Evolutionary conservation across 106 monocot genomes (phyloP).

Genomic region (Acorus gramineus): DNA sequence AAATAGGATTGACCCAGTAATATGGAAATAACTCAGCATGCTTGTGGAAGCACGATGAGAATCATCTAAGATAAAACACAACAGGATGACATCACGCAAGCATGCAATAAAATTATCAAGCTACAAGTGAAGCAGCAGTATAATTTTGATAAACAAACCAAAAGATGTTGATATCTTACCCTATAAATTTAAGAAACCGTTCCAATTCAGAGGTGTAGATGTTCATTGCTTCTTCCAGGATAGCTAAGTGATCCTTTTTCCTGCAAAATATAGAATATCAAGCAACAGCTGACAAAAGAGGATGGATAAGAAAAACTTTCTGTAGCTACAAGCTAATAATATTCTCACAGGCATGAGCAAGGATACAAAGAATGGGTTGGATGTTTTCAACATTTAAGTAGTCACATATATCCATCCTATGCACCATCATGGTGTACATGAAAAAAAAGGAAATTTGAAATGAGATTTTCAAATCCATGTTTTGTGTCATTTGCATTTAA

Average conservation of each 20-base stretch:
- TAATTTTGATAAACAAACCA: neutral
- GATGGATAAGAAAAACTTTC: neutral
- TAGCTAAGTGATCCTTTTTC: conserved; percentile 38
- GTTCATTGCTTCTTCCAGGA: conserved; percentile 55
- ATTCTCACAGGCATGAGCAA: too few relatives aligned
- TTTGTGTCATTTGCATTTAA: too few relatives aligned
- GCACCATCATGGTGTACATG: too few relatives aligned
- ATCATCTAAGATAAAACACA: neutral
- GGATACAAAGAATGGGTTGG: too few relatives aligned
- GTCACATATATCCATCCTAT: too few relatives aligned
- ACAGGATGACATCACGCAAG: neutral
- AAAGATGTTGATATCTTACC: conserved; percentile 28
- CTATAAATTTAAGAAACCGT: conserved; percentile 68
- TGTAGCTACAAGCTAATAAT: too few relatives aligned
- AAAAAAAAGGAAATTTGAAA: too few relatives aligned
- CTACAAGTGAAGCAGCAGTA: neutral
- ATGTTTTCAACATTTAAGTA: too few relatives aligned
- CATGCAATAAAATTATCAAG: neutral
- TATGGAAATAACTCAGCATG: too few relatives aligned
- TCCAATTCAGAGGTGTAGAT: conserved; percentile 71
- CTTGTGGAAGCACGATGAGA: too few relatives aligned
- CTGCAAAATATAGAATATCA: conserved; percentile 27
- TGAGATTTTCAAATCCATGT: too few relatives aligned
- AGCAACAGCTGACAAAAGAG: neutral
- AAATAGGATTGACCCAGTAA: too few relatives aligned